Base-by-base conservation (phyloP, 768 basidiomycete genomes). In the Leccinum pellstonianum region DNA sequence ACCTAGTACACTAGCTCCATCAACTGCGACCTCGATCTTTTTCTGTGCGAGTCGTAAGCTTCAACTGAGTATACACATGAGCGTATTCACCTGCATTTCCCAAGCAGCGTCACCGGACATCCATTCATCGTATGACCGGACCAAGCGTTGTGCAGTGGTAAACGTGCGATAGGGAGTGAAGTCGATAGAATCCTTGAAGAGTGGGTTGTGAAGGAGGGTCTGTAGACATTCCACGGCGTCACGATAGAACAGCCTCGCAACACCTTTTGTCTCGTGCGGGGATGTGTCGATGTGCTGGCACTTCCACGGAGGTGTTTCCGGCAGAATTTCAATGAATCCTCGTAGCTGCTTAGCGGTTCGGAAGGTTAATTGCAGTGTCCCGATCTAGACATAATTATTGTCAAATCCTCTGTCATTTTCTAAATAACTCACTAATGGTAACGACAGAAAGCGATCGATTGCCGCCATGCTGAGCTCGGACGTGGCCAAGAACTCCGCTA, bases 71-170 rank as follows among this genome's bases (percentile, higher is more conserved):
- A 10, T 37, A 14, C 23, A 23, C 12, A 10, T 10, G 7, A 19
- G 23, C 1, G 8, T 50, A 54, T 58, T 23, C 48, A 67, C 70
- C 66, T 73, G 70, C 9, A 68, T 57, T 6, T 63, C 19, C 73
- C 73, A 74, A 21, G 72, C 66, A 19, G 23, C 17, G 5, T 72
- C 57, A n/a, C 65, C 56, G 5, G 63, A 69, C 31, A 74, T 65
- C 53, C 62, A 73, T n/a, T 71, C 66, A 11, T 19, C 51, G 29
- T 62, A 71, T 15, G 64, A 38, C 9, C 56, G 29, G 8, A 59
- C 35, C 4, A 35, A 37, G 21, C 57, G 31, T 41, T 62, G 62
- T 19, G 60, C 52, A 27, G 52, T 47, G 19, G 52, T 48, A 29
- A 59, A 75, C 0, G 63, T 14, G 12, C 55, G 52, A 3, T 55